Percentiles rank a stretch among this genome's conserved stretches.
These are phyloP conservation scores for Colletotrichum limetticola DNA, from an alignment of 2,329 filamentous ascomycete species.

Conservation along the genomic window DNA sequence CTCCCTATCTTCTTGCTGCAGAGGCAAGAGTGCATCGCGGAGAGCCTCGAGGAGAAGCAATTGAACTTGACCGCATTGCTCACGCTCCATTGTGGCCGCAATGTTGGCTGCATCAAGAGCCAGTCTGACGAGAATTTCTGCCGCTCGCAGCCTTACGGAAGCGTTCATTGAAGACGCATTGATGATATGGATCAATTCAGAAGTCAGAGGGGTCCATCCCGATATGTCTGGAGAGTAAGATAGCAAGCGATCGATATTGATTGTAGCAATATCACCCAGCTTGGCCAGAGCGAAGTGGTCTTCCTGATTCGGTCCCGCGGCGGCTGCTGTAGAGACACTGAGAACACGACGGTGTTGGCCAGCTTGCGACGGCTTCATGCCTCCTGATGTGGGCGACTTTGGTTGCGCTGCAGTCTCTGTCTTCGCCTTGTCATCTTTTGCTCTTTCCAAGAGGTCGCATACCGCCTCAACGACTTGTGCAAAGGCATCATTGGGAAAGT, in stretches of 20 bases:
- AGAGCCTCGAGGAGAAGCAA: constrained; percentile 76
- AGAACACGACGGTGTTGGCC: constrained; percentile 57
- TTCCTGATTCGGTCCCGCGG: constrained; percentile 67
- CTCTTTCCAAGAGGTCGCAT: constrained; percentile 72
- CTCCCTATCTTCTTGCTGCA: constrained; percentile 65
- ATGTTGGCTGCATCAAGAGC: constrained; percentile 67
- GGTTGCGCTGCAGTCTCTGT: constrained; percentile 46
- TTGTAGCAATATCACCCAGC: constrained; percentile 76
- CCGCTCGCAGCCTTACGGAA: constrained; percentile 68
- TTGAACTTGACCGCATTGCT: constrained; percentile 71
- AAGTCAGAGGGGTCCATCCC: constrained; percentile 78
- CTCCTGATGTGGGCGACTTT: constrained; percentile 46
- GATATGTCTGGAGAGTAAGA: constrained; percentile 72
- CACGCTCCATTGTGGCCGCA: constrained; percentile 62
- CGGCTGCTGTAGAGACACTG: constrained; percentile 57
- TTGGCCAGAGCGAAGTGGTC: constrained; percentile 78
- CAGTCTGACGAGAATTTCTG: constrained; percentile 71
- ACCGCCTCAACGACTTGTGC: constrained; percentile 80
- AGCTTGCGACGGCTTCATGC: constrained; percentile 48
- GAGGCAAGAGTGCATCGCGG: constrained; percentile 66
- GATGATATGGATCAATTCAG: constrained; percentile 63
- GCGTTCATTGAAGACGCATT: constrained; percentile 58
- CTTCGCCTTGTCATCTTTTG: constrained; percentile 38
- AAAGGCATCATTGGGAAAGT: constrained; percentile 88
- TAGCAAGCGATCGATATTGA: constrained; percentile 81